Conservation (phyloP, 2,329 filamentous ascomycete species). For the Monilinia polystroma region DNA sequence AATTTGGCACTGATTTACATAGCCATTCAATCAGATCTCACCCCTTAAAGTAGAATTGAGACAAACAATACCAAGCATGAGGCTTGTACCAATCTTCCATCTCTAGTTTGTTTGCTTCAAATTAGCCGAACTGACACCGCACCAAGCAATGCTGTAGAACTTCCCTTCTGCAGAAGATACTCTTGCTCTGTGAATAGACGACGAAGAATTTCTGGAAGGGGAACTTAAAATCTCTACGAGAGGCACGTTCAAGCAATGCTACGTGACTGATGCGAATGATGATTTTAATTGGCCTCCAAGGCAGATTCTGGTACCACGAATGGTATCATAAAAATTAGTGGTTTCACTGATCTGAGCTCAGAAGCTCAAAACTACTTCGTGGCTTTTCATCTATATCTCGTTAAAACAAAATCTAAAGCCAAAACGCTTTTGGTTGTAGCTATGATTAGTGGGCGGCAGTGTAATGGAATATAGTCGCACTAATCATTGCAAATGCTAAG, state of each 20-base stretch:
- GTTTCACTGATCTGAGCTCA: background rate
- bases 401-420: background rate
- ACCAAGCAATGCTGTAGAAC: constrained; percentile 22
- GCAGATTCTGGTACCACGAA: background rate
- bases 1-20: constrained; percentile 15
- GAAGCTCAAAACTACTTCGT: constrained; percentile 1
- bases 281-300: constrained; percentile 7
- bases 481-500: background rate
- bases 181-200: background rate
- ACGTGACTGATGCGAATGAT: background rate
- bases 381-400: constrained; percentile 2
- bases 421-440: constrained; percentile 3
- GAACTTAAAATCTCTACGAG: constrained; percentile 2
- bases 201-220: background rate
- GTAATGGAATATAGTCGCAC: constrained; percentile 5
- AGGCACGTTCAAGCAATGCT: constrained; percentile 1
- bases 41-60: background rate
- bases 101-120: constrained; percentile 15
- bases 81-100: background rate
- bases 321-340: constrained; percentile 5
- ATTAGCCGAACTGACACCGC: background rate
- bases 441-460: constrained; percentile 15
- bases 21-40: constrained; percentile 5
- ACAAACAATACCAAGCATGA: constrained; percentile 11
- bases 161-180: constrained; percentile 7